Evolutionary conservation across 805 yeast species (phyloP).

Genomic region (Zygosaccharomyces lentus): DNA sequence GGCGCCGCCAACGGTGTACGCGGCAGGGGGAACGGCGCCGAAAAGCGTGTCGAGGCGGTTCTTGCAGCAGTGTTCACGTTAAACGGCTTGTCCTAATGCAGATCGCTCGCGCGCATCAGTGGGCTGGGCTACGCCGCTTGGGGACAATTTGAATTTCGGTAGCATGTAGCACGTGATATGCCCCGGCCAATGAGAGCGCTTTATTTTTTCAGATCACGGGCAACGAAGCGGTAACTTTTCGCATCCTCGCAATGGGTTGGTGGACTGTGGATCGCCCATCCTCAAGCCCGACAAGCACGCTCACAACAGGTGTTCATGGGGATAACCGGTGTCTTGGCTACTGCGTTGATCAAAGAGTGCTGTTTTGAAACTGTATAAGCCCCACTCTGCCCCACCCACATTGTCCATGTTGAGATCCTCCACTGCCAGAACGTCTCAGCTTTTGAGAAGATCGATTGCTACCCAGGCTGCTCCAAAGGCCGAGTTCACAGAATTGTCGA

Average conservation of each 20-base stretch:
- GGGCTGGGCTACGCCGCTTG: no score
- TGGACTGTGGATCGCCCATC: no score
- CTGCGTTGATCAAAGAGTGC: background rate
- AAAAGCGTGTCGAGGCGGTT: no score
- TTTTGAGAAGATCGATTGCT: conserved; percentile 26
- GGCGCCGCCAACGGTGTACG: no score
- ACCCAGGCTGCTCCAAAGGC: conserved; percentile 48
- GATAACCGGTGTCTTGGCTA: no score
- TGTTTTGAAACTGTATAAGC: background rate
- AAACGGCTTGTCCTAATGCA: no score
- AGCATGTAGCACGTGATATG: no score
- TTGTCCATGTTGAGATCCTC: conserved; percentile 22
- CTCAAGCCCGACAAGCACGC: background rate
- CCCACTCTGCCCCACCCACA: background rate
- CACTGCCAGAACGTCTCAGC: conserved; percentile 18
- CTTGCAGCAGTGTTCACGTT: no score
- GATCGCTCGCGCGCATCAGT: no score
- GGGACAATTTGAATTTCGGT: no score
- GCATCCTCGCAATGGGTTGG: background rate
- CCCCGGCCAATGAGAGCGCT: background rate
- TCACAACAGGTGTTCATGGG: background rate
- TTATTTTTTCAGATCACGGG: background rate
- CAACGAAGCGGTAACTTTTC: background rate
- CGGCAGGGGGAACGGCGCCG: no score
- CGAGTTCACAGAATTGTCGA: conserved; percentile 64